Evolutionary conservation across 1,139 yeast species (phyloP).

Genomic region (Diutina sp.): DNA sequence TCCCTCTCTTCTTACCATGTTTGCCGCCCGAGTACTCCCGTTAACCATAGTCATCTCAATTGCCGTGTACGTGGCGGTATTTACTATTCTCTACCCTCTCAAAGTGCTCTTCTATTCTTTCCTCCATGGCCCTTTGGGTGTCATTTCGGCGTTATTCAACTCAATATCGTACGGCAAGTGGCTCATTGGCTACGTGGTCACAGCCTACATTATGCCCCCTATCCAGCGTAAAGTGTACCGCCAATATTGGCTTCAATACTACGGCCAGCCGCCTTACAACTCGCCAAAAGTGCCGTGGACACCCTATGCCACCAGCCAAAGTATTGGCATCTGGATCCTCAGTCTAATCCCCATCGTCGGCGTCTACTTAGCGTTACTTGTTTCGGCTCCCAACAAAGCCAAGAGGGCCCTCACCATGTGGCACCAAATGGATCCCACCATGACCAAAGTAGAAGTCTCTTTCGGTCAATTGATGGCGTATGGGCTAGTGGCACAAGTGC

Average conservation of each 20-base stretch:
- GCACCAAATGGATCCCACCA: neutral
- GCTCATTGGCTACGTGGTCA: neutral
- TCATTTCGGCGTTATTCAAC: neutral
- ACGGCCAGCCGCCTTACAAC: neutral
- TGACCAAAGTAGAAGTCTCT: neutral
- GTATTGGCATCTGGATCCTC: neutral
- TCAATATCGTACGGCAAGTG: neutral
- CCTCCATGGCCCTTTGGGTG: neutral
- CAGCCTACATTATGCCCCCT: neutral
- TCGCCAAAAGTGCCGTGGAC: neutral
- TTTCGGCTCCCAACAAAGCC: neutral
- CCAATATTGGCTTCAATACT: neutral
- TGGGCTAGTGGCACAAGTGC: neutral
- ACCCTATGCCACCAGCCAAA: neutral
- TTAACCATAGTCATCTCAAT: neutral
- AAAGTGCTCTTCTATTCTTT: neutral
- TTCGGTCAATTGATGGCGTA: neutral
- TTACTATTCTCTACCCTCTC: neutral
- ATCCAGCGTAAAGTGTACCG: neutral
- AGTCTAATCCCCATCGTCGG: neutral
- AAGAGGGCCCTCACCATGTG: neutral
- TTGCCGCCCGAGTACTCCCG: neutral
- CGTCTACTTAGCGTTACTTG: neutral
- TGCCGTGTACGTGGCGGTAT: neutral
- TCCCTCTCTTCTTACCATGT: neutral